Evolutionary conservation across 805 yeast species (phyloP).

Genomic region (Candida germanica): DNA sequence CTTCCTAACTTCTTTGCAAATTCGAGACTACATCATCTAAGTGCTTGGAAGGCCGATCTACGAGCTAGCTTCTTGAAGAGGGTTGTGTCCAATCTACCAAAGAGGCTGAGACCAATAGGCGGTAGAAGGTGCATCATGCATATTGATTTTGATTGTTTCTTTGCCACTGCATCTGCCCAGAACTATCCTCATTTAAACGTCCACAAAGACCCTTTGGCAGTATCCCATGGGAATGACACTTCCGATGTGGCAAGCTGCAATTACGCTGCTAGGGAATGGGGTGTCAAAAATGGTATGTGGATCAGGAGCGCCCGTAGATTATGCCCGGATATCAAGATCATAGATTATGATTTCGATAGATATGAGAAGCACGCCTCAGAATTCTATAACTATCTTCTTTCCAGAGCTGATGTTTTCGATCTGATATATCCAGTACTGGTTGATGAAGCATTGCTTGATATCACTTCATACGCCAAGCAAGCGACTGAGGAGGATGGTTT

Average conservation of each 20-base stretch:
- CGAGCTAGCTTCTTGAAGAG: slow-evolving; percentile 54
- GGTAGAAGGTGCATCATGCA: slow-evolving; percentile 52
- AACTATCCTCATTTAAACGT: slow-evolving; percentile 52
- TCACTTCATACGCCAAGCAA: slow-evolving; percentile 33
- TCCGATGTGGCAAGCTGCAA: slow-evolving; percentile 93
- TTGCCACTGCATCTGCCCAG: slow-evolving; percentile 79
- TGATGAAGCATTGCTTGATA: slow-evolving; percentile 85
- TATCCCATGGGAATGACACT: slow-evolving; percentile 53
- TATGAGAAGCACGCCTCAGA: slow-evolving; percentile 64
- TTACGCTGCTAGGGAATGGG: slow-evolving; percentile 75
- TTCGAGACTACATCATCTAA: slow-evolving; percentile 84
- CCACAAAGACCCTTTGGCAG: slow-evolving; percentile 54
- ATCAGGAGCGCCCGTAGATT: slow-evolving; percentile 56
- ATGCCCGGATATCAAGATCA: slow-evolving; percentile 63
- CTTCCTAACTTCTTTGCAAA: slow-evolving; percentile 67
- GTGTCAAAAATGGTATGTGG: slow-evolving; percentile 92
- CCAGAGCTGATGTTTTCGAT: slow-evolving; percentile 42
- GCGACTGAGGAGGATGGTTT: slow-evolving; percentile 1
- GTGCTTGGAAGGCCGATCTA: slow-evolving; percentile 80
- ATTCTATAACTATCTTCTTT: slow-evolving; percentile 60
- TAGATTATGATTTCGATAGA: slow-evolving; percentile 71
- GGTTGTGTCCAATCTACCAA: slow-evolving; percentile 28
- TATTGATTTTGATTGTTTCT: slow-evolving; percentile 91
- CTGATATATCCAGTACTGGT: slow-evolving; percentile 77
- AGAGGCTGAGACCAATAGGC: neutral